A percentile compares a stretch with the other conserved stretches of the same genome.
These are phyloP conservation scores for Rhododendron williamsianum DNA, from an alignment of 148 eudicot species.

Conservation along the genomic window DNA sequence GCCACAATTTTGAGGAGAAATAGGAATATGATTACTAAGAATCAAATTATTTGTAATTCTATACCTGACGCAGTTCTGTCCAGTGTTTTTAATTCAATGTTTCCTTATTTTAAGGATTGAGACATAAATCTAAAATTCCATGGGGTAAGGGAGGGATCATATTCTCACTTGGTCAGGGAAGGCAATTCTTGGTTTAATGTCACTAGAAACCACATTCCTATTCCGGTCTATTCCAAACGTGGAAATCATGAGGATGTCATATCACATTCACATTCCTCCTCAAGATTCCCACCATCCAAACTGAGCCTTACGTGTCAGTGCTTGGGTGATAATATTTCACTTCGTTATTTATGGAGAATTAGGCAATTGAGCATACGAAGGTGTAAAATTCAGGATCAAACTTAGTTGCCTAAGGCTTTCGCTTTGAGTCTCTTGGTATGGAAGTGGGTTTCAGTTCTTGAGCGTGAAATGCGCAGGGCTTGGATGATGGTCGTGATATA, in stretches of 20 bases:
- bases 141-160: too few species aligned
- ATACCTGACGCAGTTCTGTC: too few species aligned
- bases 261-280: neutral
- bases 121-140: too few species aligned
- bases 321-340: neutral
- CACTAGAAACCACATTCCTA: neutral
- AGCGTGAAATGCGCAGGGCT: neutral
- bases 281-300: neutral
- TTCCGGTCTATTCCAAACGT: neutral
- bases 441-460: conserved; percentile 4
- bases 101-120: too few species aligned
- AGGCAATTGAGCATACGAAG: neutral
- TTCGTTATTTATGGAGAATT: neutral
- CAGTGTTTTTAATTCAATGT: too few species aligned
- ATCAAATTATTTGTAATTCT: too few species aligned
- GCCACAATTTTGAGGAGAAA: too few species aligned
- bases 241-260: neutral
- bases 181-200: too few species aligned
- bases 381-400: neutral
- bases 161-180: too few species aligned
- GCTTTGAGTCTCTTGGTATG: neutral
- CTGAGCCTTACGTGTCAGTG: neutral
- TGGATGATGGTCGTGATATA: neutral
- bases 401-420: neutral
- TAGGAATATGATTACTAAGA: too few species aligned